Base-by-base conservation (phyloP, 2,329 filamentous ascomycete genomes). In the Metarhizium guizhouense region DNA sequence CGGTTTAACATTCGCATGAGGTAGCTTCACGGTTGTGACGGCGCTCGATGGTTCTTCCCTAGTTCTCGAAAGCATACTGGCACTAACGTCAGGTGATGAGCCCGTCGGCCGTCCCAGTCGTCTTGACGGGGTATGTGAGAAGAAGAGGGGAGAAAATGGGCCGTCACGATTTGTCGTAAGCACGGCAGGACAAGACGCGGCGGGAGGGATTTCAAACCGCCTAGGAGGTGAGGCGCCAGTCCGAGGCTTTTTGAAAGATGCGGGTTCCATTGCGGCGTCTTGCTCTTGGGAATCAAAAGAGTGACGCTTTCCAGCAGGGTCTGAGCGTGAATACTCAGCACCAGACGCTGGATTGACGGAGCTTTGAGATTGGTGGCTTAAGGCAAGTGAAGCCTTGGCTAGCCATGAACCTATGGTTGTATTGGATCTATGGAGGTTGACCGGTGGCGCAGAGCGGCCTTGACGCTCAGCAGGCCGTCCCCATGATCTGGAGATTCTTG, bases 1-100 rank as follows among this genome's bases (percentile, higher is more conserved):
- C 7, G 75, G 72, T 58, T 68, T 76, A 54, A 83, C 71, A 54
- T 73, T 81, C 45, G 79, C 80, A 55, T 77, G 73, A 11, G 81
- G 77, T 49, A 84, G 70, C 62, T 78, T 81, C 53, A 80, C 72
- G 54, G 78, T 84, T 20, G 77, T 82, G 32, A 83, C 72, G 3
- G 62, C 56, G 42, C 76, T 76, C 16, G 69, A 61, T 14, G 64
- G 56, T n/a, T 75, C 69, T 48, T 81, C 76, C 40, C 70, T 70
- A 56, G 74, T 69, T 53, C 70, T 73, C 55, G 71, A 70, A 60
- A 81, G 70, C 72, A 82, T 79, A 53, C 72, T 74, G 36, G 68
- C 66, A 29, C 74, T 67, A 6, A 71, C 67, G 56, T 80, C 77
- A 14, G 72, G 65, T 25, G 72, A 66, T n/a, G 70, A 64, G 16